These are phyloP conservation scores for Capsicum chinense DNA, from an alignment of 257 asterid species.

Conservation along the genomic window DNA sequence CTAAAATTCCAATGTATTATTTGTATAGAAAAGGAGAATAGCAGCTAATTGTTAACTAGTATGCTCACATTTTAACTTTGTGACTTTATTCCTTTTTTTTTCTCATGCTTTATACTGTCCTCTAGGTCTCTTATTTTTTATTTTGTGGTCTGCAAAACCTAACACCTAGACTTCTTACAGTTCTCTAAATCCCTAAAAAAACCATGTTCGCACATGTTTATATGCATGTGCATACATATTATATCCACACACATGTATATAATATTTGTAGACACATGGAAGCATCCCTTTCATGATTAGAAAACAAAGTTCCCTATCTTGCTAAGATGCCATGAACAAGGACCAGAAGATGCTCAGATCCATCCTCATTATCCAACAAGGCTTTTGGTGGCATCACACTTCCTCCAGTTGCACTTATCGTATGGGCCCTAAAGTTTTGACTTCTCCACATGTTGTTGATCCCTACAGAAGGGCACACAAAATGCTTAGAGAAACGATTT, in stretches of 20 bases:
- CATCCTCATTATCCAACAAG: conserved; percentile 44
- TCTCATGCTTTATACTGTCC: background rate
- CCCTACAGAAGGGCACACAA: conserved; percentile 46
- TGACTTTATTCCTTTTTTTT: background rate
- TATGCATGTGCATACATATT: background rate
- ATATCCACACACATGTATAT: background rate
- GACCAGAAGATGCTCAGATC: conserved; percentile 94
- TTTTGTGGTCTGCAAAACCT: background rate
- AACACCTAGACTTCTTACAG: background rate
- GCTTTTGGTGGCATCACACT: conserved; percentile 50
- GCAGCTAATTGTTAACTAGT: background rate
- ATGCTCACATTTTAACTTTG: background rate
- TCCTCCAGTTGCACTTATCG: conserved; percentile 69
- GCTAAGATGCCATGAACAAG: conserved; percentile 97
- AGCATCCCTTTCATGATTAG: background rate
- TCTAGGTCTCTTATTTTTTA: background rate
- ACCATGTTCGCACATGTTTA: background rate
- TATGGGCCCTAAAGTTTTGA: conserved; percentile 58
- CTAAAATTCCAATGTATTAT: background rate
- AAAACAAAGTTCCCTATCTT: conserved; percentile 49
- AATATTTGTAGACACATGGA: background rate
- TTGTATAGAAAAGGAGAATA: background rate
- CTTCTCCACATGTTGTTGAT: conserved; percentile 53
- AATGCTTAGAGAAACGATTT: conserved; percentile 5
- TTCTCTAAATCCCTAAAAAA: background rate